Evolutionary conservation across 108 stramenopile genomes (phyloP).

Genomic region (Discostella stelligeroides): DNA sequence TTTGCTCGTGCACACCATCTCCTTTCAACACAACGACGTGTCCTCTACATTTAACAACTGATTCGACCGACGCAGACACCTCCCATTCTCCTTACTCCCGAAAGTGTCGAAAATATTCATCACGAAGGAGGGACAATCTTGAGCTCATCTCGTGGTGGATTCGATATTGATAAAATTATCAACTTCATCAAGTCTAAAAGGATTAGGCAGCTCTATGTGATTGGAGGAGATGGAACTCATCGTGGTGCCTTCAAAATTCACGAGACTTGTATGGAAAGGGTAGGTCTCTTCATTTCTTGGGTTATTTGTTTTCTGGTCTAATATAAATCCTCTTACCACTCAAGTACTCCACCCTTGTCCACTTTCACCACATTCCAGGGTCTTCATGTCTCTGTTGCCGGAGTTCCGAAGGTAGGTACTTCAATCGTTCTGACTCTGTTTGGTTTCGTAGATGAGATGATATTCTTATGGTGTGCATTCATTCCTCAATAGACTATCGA

Average conservation of each 20-base stretch:
- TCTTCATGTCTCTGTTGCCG: conserved; percentile 92
- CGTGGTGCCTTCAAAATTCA: conserved; percentile 91
- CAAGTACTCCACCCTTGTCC: not conserved
- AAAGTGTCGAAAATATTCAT: conserved; percentile 89
- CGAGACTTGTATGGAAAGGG: conserved; percentile 87
- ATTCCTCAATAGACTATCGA: conserved; percentile 55
- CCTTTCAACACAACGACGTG: not conserved
- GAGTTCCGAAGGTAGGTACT: conserved; percentile 90
- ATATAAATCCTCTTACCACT: not conserved
- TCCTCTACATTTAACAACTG: not conserved
- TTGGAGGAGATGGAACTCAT: conserved; percentile 99
- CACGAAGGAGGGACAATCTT: conserved; percentile 94
- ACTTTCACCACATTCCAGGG: conserved; percentile 43
- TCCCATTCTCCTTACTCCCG: conserved; percentile 74
- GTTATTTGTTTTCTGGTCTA: not conserved
- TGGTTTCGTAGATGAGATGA: not conserved
- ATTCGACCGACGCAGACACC: conserved; percentile 29
- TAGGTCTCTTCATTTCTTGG: conserved; percentile 10
- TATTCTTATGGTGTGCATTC: conserved; percentile 50
- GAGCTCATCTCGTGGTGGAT: conserved; percentile 93
- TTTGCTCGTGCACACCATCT: not conserved
- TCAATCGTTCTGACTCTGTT: not conserved
- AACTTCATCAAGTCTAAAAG: conserved; percentile 65
- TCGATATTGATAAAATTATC: conserved; percentile 91
- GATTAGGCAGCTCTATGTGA: conserved; percentile 92